Evolutionary conservation across 495 filamentous ascomycete genomes (phyloP), one percentile per base, ranked within the genome.

Genomic region (Daldinia grandis): DNA sequence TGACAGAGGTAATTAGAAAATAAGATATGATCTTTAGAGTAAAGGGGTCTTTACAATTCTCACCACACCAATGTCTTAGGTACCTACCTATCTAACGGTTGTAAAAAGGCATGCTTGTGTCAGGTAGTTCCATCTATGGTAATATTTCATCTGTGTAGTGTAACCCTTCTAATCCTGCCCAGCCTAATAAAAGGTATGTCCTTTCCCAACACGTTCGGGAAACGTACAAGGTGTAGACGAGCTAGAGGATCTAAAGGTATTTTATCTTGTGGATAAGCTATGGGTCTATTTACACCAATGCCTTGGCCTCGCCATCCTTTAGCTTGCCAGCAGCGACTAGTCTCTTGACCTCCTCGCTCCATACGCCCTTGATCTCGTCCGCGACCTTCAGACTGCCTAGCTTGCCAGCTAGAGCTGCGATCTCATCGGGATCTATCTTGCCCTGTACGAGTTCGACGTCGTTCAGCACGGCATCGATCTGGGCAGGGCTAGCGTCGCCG

Each of bases 351-450:
- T 96, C 92, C 47, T 84, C 88, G 67, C 75, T 79, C 85, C 85
- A 92, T 28, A 89, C 84, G 27, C 74, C 78, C 83, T 90, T 92
- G 78, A 92, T 90, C 72, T 89, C 82, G 66, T 87, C 89, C 5
- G 86, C 87, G 58, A 87, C 79, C 86, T 91, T 94, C 57, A 92
- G 83, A 31, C 86, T 91, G 68, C 87, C 89, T 35, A 98, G 86
- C 81, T 92, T 93, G 74, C 81, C 86, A 49, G 92, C 91, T 47
- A 98, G 83, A 37, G 84, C 85, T 54, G 93, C 93, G 61, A 97
- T 83, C 85, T 97, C 93, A 62, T 98, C 95, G 56, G 89, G 81
- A 61, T 97, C 93, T 71, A 97, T 88, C 89, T 95, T 97, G 79
- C 83, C 81, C 82, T 94, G 92, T 72, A 98, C 82, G n/a, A 91